A percentile compares a stretch with the other conserved stretches of the same genome.
These are phyloP conservation scores for Glonium stellatum DNA, from an alignment of 495 filamentous ascomycete genomes.

Conservation along the genomic window DNA sequence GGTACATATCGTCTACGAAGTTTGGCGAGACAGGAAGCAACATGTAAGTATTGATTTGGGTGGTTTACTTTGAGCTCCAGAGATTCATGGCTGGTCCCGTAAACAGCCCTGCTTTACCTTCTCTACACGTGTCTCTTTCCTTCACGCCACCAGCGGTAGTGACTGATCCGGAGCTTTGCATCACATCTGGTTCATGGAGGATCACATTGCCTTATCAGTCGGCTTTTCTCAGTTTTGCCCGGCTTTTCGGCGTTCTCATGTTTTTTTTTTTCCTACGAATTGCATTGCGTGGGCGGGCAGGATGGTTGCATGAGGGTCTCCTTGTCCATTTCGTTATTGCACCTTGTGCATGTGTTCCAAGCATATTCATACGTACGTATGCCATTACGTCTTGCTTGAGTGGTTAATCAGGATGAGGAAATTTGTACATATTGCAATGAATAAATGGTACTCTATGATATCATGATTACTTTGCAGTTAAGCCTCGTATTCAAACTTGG, in stretches of 20 bases:
- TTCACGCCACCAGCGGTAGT: neutral
- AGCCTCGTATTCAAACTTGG: neutral
- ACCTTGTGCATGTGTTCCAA: slow-evolving; percentile 15
- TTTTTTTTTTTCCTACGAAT: slow-evolving; percentile 12
- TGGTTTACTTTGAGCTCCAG: neutral
- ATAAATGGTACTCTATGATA: slow-evolving; percentile 10
- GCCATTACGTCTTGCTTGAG: slow-evolving; percentile 8
- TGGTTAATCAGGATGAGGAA: slow-evolving; percentile 12
- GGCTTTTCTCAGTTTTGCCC: neutral
- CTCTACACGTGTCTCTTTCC: neutral
- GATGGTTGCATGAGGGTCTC: slow-evolving; percentile 9
- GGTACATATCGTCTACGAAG: neutral
- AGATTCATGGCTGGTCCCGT: neutral
- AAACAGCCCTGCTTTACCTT: neutral
- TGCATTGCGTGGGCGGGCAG: slow-evolving; percentile 24
- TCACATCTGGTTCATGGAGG: neutral
- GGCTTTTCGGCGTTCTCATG: neutral
- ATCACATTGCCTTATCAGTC: neutral
- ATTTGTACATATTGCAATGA: slow-evolving; percentile 18
- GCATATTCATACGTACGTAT: slow-evolving; percentile 17
- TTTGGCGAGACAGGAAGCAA: neutral
- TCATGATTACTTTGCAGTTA: neutral
- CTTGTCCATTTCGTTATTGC: slow-evolving; percentile 2
- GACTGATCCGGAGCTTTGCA: neutral
- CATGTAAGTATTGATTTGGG: neutral